Base-by-base conservation (phyloP, 75 land plant species). In the Selaginella moellendorffii region DNA sequence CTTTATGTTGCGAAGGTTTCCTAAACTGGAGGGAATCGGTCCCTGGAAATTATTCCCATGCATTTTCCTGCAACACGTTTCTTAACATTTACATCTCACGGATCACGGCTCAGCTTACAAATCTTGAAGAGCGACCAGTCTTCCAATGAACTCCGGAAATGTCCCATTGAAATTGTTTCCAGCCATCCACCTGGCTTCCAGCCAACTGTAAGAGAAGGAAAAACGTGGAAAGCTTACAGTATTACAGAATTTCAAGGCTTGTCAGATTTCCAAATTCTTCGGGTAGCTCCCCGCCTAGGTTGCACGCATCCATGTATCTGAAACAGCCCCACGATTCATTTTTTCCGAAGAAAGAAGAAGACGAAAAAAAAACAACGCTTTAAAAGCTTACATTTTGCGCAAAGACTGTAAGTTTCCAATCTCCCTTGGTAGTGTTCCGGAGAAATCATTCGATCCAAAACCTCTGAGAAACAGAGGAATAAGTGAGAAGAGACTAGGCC, bases 31-130 rank as follows among this genome's bases (percentile, higher is more conserved):
- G n/a, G 59, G 59, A 56, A 56, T 8, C 2, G 59, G 59, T 21
- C 59, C 59, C n/a, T 56, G 59, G n/a, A 56, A 56, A 19, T 56
- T 56, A n/a, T 56, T 56, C n/a, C 59, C 59, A 56, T 21, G 24
- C 8, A 56, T 56, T 56, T 56, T 56, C n/a, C 59, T 56, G 59
- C 59, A 19, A 56, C 24, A 56, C 24, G 21, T 56, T 8, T 21
- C 59, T 21, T 56, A 2, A 56, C n/a, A 24, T 8, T 46, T 46
- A 46, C 10, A 10, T 46, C 10, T 10, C 51, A 10, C 10, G 51
- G 14, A 46, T n/a, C n/a, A n/a, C n/a, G n/a, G n/a, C n/a, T n/a
- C 14, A 8, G 24, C 59, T 9, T 56, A 56, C 59, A 56, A 24
- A 21, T 56, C 59, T 21, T 21, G 23, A 19, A 56, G 59, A 9